phyloP scores from a whole-genome alignment of 177 flowering plant genomes.

The Vitis hybrid region DNA sequence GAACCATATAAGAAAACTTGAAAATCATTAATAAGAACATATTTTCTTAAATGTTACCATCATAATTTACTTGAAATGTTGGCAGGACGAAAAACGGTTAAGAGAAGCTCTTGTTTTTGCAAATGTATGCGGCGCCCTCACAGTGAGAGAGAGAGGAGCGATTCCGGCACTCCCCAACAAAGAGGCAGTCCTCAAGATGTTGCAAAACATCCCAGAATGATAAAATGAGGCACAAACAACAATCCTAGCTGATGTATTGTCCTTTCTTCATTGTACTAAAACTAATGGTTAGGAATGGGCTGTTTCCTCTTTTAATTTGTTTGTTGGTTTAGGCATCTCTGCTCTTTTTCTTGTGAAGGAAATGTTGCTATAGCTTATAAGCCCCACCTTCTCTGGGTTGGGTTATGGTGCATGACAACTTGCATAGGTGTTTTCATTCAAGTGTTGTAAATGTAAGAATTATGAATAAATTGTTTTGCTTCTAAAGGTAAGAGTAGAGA shows the following conservation, averaged over 20 bases:
- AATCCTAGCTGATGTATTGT: neutral
- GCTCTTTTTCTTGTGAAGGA: neutral
- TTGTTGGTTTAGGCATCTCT: too few relatives aligned
- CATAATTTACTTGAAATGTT: neutral
- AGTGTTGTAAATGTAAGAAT: neutral
- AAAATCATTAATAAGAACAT: too few relatives aligned
- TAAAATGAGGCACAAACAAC: neutral
- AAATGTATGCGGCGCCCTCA: slow-evolving; percentile 54
- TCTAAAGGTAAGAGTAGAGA: neutral
- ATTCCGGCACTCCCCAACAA: slow-evolving; percentile 47
- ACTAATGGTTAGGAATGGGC: neutral
- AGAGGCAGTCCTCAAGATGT: slow-evolving; percentile 34
- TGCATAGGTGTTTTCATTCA: neutral
- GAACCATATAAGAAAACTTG: neutral
- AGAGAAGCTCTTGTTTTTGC: slow-evolving; percentile 47
- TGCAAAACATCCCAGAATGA: slow-evolving; percentile 8
- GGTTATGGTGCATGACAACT: neutral
- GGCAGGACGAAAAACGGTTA: slow-evolving; percentile 46
- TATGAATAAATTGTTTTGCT: too few relatives aligned
- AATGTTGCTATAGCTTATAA: neutral
- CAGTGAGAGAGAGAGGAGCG: slow-evolving; percentile 49
- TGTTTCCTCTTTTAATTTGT: too few relatives aligned
- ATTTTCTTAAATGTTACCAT: neutral
- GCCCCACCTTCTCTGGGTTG: slow-evolving; percentile 1
- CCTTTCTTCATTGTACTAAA: neutral